A percentile compares a stretch with the other conserved stretches of the same genome.
These are phyloP conservation scores for Erigeron canadensis DNA, from an alignment of 129 eudicot genomes.

Conservation along the genomic window DNA sequence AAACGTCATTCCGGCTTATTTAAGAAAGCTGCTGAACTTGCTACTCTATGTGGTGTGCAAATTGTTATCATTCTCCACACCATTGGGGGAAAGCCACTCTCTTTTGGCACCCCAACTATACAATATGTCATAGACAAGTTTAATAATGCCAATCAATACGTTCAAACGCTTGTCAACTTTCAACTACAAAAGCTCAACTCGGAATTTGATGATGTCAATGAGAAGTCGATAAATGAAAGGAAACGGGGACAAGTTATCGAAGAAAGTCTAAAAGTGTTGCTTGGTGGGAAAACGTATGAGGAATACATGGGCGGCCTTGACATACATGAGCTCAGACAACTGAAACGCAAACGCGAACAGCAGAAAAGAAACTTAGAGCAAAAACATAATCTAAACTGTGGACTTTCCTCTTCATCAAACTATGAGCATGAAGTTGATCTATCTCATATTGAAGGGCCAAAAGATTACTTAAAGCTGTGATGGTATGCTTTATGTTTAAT, in stretches of 20 bases:
- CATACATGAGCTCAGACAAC: conserved; percentile 13
- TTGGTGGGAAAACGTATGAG: conserved; percentile 25
- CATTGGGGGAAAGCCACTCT: conserved; percentile 22
- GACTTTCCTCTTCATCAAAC: not conserved
- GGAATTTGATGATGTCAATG: conserved; percentile 6
- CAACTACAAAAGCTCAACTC: not conserved
- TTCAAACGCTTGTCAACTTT: not conserved
- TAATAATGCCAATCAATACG: not conserved
- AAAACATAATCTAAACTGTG: not conserved
- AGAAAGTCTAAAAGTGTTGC: not conserved
- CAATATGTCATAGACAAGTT: not conserved
- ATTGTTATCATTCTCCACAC: conserved; percentile 25
- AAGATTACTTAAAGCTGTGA: not conserved
- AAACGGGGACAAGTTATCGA: conserved; percentile 3
- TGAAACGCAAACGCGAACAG: not conserved
- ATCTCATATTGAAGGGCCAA: not conserved
- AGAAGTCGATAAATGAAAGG: not conserved
- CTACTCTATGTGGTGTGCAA: conserved; percentile 26
- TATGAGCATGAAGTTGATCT: not conserved
- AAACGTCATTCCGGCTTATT: conserved; percentile 20
- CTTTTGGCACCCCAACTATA: conserved; percentile 25
- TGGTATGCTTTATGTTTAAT: not conserved
- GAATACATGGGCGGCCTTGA: not conserved
- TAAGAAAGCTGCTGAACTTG: conserved; percentile 27
- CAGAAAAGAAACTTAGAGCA: not conserved